Base-by-base conservation (phyloP, 1,139 yeast genomes). In the Geotrichum fermentans region DNA sequence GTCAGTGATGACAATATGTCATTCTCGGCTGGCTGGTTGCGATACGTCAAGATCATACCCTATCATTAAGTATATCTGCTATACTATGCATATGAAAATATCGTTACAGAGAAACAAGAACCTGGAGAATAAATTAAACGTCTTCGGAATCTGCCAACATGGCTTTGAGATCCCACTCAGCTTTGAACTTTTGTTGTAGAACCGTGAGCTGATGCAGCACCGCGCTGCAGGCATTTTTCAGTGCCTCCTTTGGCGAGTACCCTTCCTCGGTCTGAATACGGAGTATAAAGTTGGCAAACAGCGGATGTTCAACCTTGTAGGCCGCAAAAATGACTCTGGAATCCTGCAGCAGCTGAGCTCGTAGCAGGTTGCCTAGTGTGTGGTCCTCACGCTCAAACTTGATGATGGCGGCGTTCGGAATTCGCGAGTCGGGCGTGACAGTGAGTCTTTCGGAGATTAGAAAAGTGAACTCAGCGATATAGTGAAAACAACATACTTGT, bases 321-420 rank as follows among this genome's bases (percentile, higher is more conserved):
- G 97, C 98, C 38, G 96, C 97, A 67, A 90, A 92, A 41, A 92
- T 67, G 17, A 92, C 99, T 57, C 84, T 79, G 43, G 83, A 81
- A 66, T 92, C 97, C 63, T 83, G 82, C 55, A 88, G 75, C 47
- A 92, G 77, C 65, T 90, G 96, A 32, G 92, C 82, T 64, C 96
- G 78, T 52, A 92, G 75, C 62, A 92, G 69, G 66, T 92, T 92
- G 22, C 96, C 98, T 52, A 92, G 75, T 1, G 99, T 94, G 65
- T 92, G 99, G 68, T 92, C 99, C 67, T 92, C 99, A 65, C 96
- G 83, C 68, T 92, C 97, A 58, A 92, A 88, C 57, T 86, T 88
- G 59, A 92, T 77, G 55, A 90, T 80, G 50, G 95, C 94, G 45
- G 97, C 95, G 67, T 92, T 92, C 32, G 97, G 96, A 42, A 92